Conservation (phyloP, 2,329 filamentous ascomycete genomes). For the Myotisia sp. region DNA sequence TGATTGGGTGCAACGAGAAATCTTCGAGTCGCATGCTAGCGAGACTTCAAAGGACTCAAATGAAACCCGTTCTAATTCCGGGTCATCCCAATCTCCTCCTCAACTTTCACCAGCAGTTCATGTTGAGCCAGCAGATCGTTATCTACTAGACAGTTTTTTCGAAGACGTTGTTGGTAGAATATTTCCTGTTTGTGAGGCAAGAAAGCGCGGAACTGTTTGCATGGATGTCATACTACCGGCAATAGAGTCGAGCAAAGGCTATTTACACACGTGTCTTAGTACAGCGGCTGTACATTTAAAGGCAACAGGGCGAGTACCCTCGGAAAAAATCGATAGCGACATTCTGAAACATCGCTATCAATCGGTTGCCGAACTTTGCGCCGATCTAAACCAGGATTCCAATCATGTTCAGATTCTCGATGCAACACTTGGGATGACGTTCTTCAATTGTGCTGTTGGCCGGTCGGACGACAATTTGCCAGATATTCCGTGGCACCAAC, state of each 20-base stretch:
- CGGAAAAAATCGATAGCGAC: slow-evolving; percentile 69
- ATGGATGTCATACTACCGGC: slow-evolving; percentile 75
- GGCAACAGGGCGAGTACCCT: slow-evolving; percentile 48
- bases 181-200: slow-evolving; percentile 83
- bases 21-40: slow-evolving; percentile 51
- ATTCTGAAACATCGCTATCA: slow-evolving; percentile 80
- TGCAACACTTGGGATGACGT: slow-evolving; percentile 82
- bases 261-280: slow-evolving; percentile 89
- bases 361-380: slow-evolving; percentile 70
- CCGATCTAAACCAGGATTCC: slow-evolving; percentile 62
- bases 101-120: slow-evolving; percentile 44
- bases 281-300: slow-evolving; percentile 88
- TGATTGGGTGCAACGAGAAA: slow-evolving; percentile 59
- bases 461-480: slow-evolving; percentile 69
- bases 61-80: too few relatives aligned
- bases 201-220: slow-evolving; percentile 68
- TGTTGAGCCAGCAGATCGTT: slow-evolving; percentile 69
- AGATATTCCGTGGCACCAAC: slow-evolving; percentile 92
- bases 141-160: slow-evolving; percentile 79
- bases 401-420: slow-evolving; percentile 77
- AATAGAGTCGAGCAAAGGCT: slow-evolving; percentile 79
- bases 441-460: slow-evolving; percentile 86
- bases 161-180: slow-evolving; percentile 73
- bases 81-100: too few relatives aligned
- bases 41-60: too few relatives aligned